Percentiles rank a stretch among this genome's conserved stretches.
phyloP scores from a whole-genome alignment of 2,329 filamentous ascomycete genomes.

The Ascochyta koolunga region DNA sequence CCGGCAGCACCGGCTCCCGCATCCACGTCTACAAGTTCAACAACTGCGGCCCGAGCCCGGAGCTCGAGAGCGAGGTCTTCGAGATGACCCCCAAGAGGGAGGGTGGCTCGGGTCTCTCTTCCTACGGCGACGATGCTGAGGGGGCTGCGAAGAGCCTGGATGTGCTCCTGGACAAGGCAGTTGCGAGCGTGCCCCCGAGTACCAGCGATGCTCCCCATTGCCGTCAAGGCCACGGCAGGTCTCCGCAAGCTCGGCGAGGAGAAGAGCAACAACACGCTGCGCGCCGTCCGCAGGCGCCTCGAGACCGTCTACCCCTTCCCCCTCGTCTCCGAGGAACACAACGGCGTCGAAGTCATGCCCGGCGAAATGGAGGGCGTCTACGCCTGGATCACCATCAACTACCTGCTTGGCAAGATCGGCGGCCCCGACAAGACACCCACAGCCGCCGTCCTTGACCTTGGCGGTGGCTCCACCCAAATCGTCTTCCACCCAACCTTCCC shows the following conservation, averaged over 20 bases:
- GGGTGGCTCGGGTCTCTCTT: slow-evolving; percentile 80
- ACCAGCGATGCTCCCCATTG: slow-evolving; percentile 89
- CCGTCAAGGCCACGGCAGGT: slow-evolving; percentile 97
- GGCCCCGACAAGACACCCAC: slow-evolving; percentile 88
- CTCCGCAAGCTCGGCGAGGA: slow-evolving; percentile 84
- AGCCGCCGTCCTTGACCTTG: slow-evolving; percentile 93
- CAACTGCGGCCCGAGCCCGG: slow-evolving; percentile 94
- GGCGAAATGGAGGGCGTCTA: slow-evolving; percentile 97
- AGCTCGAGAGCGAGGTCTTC: slow-evolving; percentile 91
- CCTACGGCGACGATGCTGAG: slow-evolving; percentile 84
- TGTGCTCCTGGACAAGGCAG: slow-evolving; percentile 81
- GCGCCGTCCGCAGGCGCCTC: slow-evolving; percentile 80
- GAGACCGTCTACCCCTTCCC: slow-evolving; percentile 95
- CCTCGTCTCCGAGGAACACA: slow-evolving; percentile 81
- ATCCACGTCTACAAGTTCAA: slow-evolving; percentile 99
- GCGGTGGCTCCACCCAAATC: slow-evolving; percentile 96
- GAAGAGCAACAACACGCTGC: slow-evolving; percentile 81
- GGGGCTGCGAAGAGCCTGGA: slow-evolving; percentile 91
- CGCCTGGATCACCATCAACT: slow-evolving; percentile 99
- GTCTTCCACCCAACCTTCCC: slow-evolving; percentile 97
- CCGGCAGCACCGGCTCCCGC: slow-evolving; percentile 94
- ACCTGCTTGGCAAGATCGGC: slow-evolving; percentile 96
- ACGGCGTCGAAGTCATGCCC: slow-evolving; percentile 96
- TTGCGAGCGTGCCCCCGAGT: slow-evolving; percentile 84
- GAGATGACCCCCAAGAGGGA: slow-evolving; percentile 88